Evolutionary conservation across 257 asterid species (phyloP), one percentile per base, ranked within the genome.

Genomic region (Solanum lycopersicoides): DNA sequence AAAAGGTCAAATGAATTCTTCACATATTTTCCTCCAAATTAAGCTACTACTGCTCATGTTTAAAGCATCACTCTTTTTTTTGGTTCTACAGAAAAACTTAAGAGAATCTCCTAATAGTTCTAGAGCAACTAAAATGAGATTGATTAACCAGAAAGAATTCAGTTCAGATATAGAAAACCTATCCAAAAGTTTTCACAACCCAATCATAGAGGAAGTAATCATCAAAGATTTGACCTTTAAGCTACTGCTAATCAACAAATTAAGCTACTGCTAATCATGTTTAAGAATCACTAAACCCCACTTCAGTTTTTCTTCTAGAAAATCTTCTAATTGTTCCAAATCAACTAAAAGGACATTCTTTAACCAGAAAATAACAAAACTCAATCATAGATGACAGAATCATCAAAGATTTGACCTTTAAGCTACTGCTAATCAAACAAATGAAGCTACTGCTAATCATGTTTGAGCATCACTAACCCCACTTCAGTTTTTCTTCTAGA

Each of bases 1-100:
- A 69, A 68, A 69, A 69, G 75, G 75, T 30, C 41, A 30, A 69
- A 69, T 69, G 68, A 90, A 86, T 87, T 91, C 92, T 73, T 87
- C 86, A 9, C 84, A 87, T 82, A 59, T 20, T 8, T 59, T 85
- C 42, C 44, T 73, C 20, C 66, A 83, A 11, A 63, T 8, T 23
- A 41, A 20, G 3, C 11, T 35, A 44, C 28, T 32, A 3, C 32
- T 65, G 16, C n/a, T 47, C 20, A 83, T 68, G 5, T 39, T 30
- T 69, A 44, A 35, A 13, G 59, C 41, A 14, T 56, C 21, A n/a
- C n/a, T 75, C 28, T 56, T 3, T 56, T 56, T 20, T 20, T 37
- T 28, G 30, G 74, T 53, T 77, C 35, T 2, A 4, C 23, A 25
- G 2, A 14, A 76, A 21, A 14, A 35, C 32, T 15, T 32, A 15